These are phyloP conservation scores for Leccinum variabile DNA, from an alignment of 1,284 basidiomycete genomes.

Conservation along the genomic window DNA sequence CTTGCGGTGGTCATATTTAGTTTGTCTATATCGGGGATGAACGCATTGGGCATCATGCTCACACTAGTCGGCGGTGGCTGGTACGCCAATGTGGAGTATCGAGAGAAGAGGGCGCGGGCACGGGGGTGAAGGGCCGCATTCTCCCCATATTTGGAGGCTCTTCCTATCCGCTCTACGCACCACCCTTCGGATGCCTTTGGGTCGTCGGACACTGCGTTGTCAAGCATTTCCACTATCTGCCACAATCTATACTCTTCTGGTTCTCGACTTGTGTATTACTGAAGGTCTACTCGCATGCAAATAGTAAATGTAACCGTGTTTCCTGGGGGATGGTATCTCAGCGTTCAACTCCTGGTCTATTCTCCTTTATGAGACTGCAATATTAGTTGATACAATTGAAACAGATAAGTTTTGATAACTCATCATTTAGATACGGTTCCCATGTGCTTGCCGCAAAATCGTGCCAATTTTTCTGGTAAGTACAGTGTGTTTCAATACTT, in stretches of 20 bases:
- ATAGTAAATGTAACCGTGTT: not conserved
- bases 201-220: not conserved
- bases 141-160: not conserved
- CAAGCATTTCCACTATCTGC: not conserved
- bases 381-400: not conserved
- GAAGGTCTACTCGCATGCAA: not conserved
- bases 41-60: constrained; percentile 77
- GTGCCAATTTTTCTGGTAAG: not conserved
- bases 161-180: not conserved
- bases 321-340: not conserved
- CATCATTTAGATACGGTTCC: not conserved
- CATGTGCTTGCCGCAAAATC: not conserved
- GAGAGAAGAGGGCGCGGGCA: constrained; percentile 46
- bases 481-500: too few relatives aligned
- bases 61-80: constrained; percentile 84
- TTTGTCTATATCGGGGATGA: constrained; percentile 74
- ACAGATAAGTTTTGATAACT: not conserved
- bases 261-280: not conserved
- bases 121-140: constrained; percentile 4
- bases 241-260: constrained; percentile 5
- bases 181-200: not conserved
- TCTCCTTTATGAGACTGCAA: too few relatives aligned
- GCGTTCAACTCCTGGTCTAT: not conserved
- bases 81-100: constrained; percentile 76
- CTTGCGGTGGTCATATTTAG: constrained; percentile 84